Percentiles rank a stretch among this genome's conserved stretches.
Conservation (phyloP, 345 rosid genomes). For the Excoecaria agallocha region DNA sequence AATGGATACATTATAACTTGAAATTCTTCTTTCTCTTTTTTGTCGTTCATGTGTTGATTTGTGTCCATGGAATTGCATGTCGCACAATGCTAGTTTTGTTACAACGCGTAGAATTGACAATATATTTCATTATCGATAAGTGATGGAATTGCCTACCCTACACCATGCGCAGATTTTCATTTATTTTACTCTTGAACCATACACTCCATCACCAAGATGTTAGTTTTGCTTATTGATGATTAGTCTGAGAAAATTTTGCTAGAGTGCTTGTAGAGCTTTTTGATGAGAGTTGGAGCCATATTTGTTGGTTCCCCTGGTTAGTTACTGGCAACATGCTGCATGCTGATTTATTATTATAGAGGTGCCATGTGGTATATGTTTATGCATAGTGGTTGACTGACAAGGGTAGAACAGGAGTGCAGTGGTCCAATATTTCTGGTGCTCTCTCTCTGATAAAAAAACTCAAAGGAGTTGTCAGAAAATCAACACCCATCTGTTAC, state of each 20-base stretch:
- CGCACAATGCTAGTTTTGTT: neutral
- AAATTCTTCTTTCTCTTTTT: neutral
- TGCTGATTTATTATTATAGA: neutral
- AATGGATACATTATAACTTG: neutral
- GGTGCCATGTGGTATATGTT: neutral
- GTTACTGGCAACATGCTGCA: neutral
- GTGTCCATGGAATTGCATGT: neutral
- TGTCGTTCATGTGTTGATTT: neutral
- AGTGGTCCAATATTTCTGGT: neutral
- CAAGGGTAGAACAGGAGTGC: too few species aligned
- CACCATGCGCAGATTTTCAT: neutral
- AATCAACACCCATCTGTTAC: neutral
- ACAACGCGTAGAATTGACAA: neutral
- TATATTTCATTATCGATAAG: neutral
- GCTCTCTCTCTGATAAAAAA: neutral
- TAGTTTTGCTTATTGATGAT: neutral
- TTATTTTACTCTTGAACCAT: neutral
- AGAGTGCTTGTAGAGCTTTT: neutral
- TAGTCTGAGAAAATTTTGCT: neutral
- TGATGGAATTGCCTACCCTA: neutral
- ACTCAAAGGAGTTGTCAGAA: neutral
- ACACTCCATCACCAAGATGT: neutral
- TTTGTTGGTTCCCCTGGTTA: neutral
- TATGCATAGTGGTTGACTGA: neutral
- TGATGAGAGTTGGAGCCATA: neutral